Evolutionary conservation across 176 grass and related monocot genomes (phyloP).

Genomic region (Carex pumila): DNA sequence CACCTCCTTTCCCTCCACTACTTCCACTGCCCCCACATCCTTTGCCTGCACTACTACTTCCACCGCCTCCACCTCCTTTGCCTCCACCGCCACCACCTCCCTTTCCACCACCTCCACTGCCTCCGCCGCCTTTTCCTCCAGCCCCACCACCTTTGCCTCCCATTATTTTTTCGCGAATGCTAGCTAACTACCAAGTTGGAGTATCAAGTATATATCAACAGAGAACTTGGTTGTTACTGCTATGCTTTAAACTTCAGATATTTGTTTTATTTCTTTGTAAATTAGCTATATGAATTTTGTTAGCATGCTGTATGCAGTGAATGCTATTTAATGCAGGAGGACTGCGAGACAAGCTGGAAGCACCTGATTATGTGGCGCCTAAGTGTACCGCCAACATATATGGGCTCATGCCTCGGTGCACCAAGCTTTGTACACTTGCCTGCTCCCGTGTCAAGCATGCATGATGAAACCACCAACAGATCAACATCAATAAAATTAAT

Average conservation of each 20-base stretch:
- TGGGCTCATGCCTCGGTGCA: not conserved
- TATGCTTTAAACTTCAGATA: too few species aligned
- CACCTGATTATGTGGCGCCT: not conserved
- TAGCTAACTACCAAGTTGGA: too few species aligned
- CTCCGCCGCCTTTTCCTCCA: not conserved
- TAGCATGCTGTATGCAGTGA: not conserved
- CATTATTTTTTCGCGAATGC: not conserved
- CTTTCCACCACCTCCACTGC: not conserved
- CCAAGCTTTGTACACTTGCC: not conserved
- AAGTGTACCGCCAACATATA: not conserved
- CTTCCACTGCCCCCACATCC: not conserved
- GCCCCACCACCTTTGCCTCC: not conserved
- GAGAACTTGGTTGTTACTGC: not conserved
- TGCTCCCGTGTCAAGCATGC: too few species aligned
- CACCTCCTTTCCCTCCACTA: not conserved
- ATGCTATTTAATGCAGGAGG: not conserved
- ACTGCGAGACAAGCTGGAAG: not conserved
- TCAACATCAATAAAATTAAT: too few species aligned
- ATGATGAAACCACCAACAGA: too few species aligned
- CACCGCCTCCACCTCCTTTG: not conserved
- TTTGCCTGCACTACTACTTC: not conserved
- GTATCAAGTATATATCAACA: not conserved
- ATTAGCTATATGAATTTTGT: too few species aligned
- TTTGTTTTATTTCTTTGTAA: too few species aligned
- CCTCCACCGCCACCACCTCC: not conserved